These are phyloP conservation scores for Amphirosellinia nigrospora DNA, from an alignment of 495 filamentous ascomycete species.

Conservation along the genomic window DNA sequence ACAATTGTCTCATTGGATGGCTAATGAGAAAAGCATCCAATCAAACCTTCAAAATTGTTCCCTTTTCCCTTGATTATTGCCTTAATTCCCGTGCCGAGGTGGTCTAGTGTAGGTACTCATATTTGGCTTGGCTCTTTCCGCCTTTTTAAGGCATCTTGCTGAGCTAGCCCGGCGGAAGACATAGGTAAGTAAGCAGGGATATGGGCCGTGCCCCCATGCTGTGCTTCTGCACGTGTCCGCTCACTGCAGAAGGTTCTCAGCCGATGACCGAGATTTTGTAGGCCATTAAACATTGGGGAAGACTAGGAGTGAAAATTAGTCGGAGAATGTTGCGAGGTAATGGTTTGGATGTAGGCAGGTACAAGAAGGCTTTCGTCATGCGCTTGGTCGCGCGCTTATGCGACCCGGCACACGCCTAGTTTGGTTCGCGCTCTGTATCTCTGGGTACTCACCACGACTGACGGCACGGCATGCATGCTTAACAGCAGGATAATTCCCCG, in stretches of 20 bases:
- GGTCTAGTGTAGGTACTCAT: slow-evolving; percentile 6
- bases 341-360: neutral
- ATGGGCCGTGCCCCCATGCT: neutral
- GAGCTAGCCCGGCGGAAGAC: too few species aligned
- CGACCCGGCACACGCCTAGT: neutral
- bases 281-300: neutral
- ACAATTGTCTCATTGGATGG: neutral
- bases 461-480: neutral
- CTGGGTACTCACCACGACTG: neutral
- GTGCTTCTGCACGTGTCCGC: neutral
- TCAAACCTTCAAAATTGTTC: neutral
- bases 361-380: slow-evolving; percentile 12
- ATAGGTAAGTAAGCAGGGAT: too few species aligned
- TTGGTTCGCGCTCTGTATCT: slow-evolving; percentile 3
- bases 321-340: neutral
- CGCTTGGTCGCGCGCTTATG: slow-evolving; percentile 13
- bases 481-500: neutral
- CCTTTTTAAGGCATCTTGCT: slow-evolving; percentile 4
- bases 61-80: neutral
- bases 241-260: neutral
- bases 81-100: neutral
- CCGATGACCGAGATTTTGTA: neutral
- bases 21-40: too few species aligned
- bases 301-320: too few species aligned
- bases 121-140: neutral